Evolutionary conservation across 192 early-diverging fungal species (phyloP).

Genomic region (Coemansia umbellata): DNA sequence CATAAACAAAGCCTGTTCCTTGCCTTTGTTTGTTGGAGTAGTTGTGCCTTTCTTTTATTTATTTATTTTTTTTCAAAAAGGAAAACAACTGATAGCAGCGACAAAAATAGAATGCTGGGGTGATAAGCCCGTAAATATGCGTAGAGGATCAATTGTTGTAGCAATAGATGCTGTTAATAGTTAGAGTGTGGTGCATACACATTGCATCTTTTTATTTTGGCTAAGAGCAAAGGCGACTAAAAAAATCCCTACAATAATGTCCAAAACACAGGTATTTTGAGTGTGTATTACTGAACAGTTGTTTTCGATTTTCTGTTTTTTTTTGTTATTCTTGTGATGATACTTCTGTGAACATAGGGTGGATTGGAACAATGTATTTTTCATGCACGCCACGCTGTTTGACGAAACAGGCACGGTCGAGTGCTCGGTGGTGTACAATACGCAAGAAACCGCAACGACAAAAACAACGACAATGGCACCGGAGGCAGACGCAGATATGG

Average conservation of each 20-base stretch:
- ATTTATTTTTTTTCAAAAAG: background rate
- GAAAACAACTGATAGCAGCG: background rate
- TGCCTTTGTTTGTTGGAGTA: background rate
- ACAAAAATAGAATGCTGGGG: too few relatives aligned
- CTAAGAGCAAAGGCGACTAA: too few relatives aligned
- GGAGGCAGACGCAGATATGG: background rate
- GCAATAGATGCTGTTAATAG: too few relatives aligned
- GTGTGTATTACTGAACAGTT: too few relatives aligned
- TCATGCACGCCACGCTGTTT: constrained; percentile 32
- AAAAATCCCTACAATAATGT: too few relatives aligned
- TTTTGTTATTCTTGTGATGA: too few relatives aligned
- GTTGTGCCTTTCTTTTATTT: background rate
- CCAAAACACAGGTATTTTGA: too few relatives aligned
- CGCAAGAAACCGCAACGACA: background rate
- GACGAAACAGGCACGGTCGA: constrained; percentile 25
- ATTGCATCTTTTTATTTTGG: too few relatives aligned
- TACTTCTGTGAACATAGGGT: constrained; percentile 15
- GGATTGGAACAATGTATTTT: constrained; percentile 12
- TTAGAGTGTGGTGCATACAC: too few relatives aligned
- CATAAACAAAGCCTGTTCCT: background rate
- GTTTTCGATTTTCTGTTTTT: too few relatives aligned
- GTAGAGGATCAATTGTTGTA: too few relatives aligned
- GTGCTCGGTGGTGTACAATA: background rate
- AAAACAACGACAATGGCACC: background rate
- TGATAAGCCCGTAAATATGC: too few relatives aligned